Conservation (phyloP, 2,329 filamentous ascomycete genomes). For the Didymellaceae sp. region DNA sequence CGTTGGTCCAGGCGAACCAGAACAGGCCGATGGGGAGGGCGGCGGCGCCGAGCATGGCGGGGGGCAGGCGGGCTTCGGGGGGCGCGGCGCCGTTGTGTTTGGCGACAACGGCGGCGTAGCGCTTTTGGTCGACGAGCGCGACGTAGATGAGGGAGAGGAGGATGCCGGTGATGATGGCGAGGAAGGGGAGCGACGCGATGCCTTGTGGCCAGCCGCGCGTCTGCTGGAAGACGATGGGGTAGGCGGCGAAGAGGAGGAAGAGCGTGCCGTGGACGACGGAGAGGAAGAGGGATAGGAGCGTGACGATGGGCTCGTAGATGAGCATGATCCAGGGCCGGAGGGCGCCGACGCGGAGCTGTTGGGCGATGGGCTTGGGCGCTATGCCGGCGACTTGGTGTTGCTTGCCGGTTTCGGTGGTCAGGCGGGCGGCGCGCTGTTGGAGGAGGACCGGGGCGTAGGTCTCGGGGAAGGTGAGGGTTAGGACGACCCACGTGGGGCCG, state of each 20-base stretch:
- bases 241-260: constrained; percentile 56
- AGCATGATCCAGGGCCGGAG: constrained; percentile 60
- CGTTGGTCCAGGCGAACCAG: constrained; percentile 58
- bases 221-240: constrained; percentile 61
- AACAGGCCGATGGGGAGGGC: constrained; percentile 58
- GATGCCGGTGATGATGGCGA: constrained; percentile 66
- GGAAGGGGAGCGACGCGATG: constrained; percentile 66
- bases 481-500: constrained; percentile 69
- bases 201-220: constrained; percentile 62
- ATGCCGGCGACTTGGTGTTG: constrained; percentile 55
- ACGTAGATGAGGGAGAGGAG: constrained; percentile 25
- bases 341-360: constrained; percentile 65
- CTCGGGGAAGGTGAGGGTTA: constrained; percentile 82
- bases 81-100: constrained; percentile 54
- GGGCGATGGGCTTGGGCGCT: constrained; percentile 48
- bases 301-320: constrained; percentile 62
- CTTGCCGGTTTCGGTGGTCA: constrained; percentile 72
- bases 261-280: constrained; percentile 26
- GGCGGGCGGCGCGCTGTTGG: constrained; percentile 68
- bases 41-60: constrained; percentile 61
- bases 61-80: constrained; percentile 57
- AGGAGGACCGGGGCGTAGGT: constrained; percentile 84
- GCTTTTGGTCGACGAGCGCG: constrained; percentile 24
- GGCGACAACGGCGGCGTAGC: constrained; percentile 22
- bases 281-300: constrained; percentile 20